Evolutionary conservation across 441 rosid genomes (phyloP), one percentile per base, ranked within the genome.

Genomic region (Breynia disticha): DNA sequence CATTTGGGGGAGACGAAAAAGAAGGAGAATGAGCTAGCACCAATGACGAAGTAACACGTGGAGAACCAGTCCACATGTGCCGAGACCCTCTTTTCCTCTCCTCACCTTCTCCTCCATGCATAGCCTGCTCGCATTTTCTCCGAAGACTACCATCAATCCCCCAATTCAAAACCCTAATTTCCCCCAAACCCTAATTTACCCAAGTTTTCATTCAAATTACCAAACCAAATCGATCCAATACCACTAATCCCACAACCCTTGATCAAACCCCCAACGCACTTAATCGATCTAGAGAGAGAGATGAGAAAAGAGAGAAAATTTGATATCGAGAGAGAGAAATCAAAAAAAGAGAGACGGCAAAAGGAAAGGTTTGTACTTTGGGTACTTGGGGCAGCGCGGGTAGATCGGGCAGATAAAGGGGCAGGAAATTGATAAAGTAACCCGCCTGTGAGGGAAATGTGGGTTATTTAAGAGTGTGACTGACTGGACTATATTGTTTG

Each of bases 31-130:
- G 69, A 66, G 61, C 66, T 80, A 67, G 68, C 73, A 60, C 60
- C 80, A 54, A 74, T 67, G 61, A 59, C 64, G 71, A 64, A 65
- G 75, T 78, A 64, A 51, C 68, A 81, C 82, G 86, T 19, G 78
- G 60, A 63, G 84, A 77, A 71, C 71, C 80, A 54, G 72, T 72
- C 80, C 76, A 79, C 97, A 90, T 84, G 81, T 76, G 96, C 90
- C 69, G 84, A 57, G 67, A 55, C 17, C 65, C 53, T 54, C 50
- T 68, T 56, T 68, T 63, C 73, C 77, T 61, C 76, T 71, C 71
- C 71, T 73, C 78, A 71, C 70, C 75, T 61, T 69, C 77, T 57
- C 69, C 68, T 70, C 83, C 79, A 78, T 75, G 90, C 86, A 78
- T 75, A 78, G 79, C 83, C 81, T 28, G 5, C 35, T 74, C 60